A percentile compares a stretch with the other conserved stretches of the same genome.
Evolutionary conservation across 352 stramenopile genomes (phyloP).

Genomic region (Phytopythium vexans): DNA sequence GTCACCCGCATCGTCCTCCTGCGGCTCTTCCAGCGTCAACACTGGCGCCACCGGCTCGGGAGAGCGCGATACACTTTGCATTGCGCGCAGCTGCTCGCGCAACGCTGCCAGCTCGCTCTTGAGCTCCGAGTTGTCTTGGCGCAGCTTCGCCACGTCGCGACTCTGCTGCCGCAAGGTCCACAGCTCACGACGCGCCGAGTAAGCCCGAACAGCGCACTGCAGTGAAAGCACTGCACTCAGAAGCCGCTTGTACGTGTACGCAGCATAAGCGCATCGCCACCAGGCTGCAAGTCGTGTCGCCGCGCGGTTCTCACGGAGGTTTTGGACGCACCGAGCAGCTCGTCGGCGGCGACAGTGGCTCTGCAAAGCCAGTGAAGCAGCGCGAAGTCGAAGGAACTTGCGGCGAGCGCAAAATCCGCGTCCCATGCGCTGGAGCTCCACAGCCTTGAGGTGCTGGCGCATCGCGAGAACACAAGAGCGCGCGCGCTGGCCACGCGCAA

Average conservation of each 20-base stretch:
- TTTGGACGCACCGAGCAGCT: constrained; percentile 30
- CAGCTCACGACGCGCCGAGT: constrained; percentile 35
- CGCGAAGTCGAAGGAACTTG: constrained; percentile 35
- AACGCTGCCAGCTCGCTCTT: constrained; percentile 61
- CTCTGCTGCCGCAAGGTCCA: constrained; percentile 55
- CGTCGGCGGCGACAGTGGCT: constrained; percentile 41
- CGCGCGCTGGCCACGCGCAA: constrained; percentile 31
- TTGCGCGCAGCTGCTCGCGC: constrained; percentile 48
- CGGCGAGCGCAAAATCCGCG: constrained; percentile 31
- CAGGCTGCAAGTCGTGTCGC: constrained; percentile 31
- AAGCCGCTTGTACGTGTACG: constrained; percentile 29
- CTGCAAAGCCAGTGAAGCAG: constrained; percentile 42
- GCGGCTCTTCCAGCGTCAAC: neutral
- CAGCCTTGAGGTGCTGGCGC: constrained; percentile 34
- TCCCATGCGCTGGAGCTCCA: constrained; percentile 30
- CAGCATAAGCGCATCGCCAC: constrained; percentile 32
- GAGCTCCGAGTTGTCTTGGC: constrained; percentile 70
- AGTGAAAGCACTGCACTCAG: constrained; percentile 34
- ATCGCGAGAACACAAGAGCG: constrained; percentile 35
- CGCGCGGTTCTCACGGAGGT: constrained; percentile 37
- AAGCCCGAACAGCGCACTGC: constrained; percentile 50
- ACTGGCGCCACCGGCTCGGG: constrained; percentile 2
- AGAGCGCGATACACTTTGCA: constrained; percentile 15
- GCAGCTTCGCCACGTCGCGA: constrained; percentile 68
- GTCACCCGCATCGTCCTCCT: neutral